Evolutionary conservation across 2,329 filamentous ascomycete genomes (phyloP), one percentile per base, ranked within the genome.

Genomic region (Tolypocladium tundrense): DNA sequence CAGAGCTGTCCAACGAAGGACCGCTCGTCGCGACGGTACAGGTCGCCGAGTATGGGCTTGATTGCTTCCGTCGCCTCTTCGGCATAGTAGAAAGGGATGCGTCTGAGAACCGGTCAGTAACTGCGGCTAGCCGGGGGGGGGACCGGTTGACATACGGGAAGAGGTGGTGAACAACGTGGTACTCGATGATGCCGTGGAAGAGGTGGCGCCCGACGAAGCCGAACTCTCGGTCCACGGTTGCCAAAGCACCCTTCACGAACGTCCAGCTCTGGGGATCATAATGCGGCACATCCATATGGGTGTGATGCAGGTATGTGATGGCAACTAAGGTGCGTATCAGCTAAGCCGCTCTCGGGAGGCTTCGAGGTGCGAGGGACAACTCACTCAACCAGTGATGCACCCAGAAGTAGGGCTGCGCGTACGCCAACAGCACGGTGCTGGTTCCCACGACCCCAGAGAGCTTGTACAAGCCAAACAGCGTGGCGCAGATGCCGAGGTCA

Each of bases 301-400:
- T 51, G 31, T 51, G 48, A 10, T 51, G 48, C 16, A 51, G 31
- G 48, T 51, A 51, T 3, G 48, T 51, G 48, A 51, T 51, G n/a
- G 48, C 48, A n/a, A 51, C 48, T 51, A 21, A 4, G 48, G 19
- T 5, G 10, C 13, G 4, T 4, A 14, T 51, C 21, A 51, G 48
- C 31, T 7, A 16, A 5, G 13, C 37, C 4, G 37, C 13, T 39
- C 37, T 14, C 31, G 8, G 31, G 31, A 33, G 31, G 7, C 31
- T 4, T 33, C 7, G 31, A 33, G 13, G 14, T 21, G 9, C 3
- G 73, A 67, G 88, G 83, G 57, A 84, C 87, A 33, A 33, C 78
- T 66, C 72, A 83, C 80, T 78, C 56, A 88, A 77, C 85, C 85
- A 88, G 76, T 87, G 82, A 74, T 88, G 84, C 41, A 86, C 79